phyloP scores from a whole-genome alignment of 805 yeast genomes.

The Wickerhamiella lipophila region DNA sequence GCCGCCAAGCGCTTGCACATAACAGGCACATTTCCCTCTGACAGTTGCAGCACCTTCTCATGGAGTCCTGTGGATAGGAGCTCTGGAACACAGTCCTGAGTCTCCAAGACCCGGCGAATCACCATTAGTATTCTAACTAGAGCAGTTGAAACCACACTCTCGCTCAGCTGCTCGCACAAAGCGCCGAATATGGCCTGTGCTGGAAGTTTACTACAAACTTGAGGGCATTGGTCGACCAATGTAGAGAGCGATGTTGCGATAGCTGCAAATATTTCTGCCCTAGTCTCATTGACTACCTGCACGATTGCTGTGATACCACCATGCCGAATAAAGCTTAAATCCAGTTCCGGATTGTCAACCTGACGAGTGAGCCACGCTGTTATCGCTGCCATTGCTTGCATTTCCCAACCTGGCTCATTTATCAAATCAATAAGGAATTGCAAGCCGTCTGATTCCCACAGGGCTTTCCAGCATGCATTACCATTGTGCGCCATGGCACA shows the following conservation, averaged over 20 bases:
- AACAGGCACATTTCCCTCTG: conserved; percentile 6
- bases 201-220: neutral
- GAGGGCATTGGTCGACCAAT: conserved; percentile 5
- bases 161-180: conserved; percentile 2
- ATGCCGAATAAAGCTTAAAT: neutral
- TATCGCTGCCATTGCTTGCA: conserved; percentile 42
- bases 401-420: conserved; percentile 45
- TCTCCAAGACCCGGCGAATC: neutral
- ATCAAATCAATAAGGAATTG: conserved; percentile 32
- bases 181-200: conserved; percentile 1
- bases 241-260: conserved; percentile 9
- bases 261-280: conserved; percentile 8
- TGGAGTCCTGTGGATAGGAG: conserved; percentile 5
- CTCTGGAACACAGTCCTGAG: neutral
- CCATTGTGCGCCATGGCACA: conserved; percentile 42
- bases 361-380: conserved; percentile 28
- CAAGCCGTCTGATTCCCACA: conserved; percentile 32
- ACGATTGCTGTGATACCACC: conserved; percentile 6
- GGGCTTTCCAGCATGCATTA: conserved; percentile 29
- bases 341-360: conserved; percentile 3
- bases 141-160: conserved; percentile 1
- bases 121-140: conserved; percentile 12
- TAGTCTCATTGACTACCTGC: neutral
- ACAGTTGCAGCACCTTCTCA: neutral
- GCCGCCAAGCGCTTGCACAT: conserved; percentile 10